Conservation (phyloP, 2,329 filamentous ascomycete genomes). For the Fusarium sp. region DNA sequence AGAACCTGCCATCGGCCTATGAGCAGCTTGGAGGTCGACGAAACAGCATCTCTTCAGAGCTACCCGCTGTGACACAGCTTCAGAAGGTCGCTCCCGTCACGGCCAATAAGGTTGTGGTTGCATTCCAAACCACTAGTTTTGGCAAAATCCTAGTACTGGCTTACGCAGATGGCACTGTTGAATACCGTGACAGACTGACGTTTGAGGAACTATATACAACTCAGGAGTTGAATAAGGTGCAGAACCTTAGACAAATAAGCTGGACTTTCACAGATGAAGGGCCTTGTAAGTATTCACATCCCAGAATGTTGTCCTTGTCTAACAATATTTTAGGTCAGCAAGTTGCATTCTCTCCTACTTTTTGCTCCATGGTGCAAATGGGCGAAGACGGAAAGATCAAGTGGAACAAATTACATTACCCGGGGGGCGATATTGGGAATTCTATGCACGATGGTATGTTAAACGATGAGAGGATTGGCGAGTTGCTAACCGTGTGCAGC, state of each 20-base stretch:
- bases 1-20: slow-evolving; percentile 77
- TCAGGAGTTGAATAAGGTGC: slow-evolving; percentile 71
- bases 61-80: slow-evolving; percentile 54
- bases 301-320: background rate
- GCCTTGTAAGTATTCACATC: slow-evolving; percentile 61
- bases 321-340: slow-evolving; percentile 59
- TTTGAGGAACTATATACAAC: slow-evolving; percentile 75
- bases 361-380: slow-evolving; percentile 66
- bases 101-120: slow-evolving; percentile 75
- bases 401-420: slow-evolving; percentile 66
- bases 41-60: slow-evolving; percentile 56
- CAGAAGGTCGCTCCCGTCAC: slow-evolving; percentile 74
- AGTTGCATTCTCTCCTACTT: slow-evolving; percentile 68
- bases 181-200: slow-evolving; percentile 79
- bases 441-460: slow-evolving; percentile 59
- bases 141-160: slow-evolving; percentile 77
- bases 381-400: slow-evolving; percentile 66
- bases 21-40: slow-evolving; percentile 75
- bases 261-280: slow-evolving; percentile 75
- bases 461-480: too few species aligned
- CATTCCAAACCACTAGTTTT: slow-evolving; percentile 73
- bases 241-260: slow-evolving; percentile 78
- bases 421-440: slow-evolving; percentile 58
- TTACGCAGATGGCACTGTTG: slow-evolving; percentile 82
- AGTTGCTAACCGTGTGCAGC: slow-evolving; percentile 48